Evolutionary conservation across 805 yeast species (phyloP).

Genomic region (Citeromyces matritensis): DNA sequence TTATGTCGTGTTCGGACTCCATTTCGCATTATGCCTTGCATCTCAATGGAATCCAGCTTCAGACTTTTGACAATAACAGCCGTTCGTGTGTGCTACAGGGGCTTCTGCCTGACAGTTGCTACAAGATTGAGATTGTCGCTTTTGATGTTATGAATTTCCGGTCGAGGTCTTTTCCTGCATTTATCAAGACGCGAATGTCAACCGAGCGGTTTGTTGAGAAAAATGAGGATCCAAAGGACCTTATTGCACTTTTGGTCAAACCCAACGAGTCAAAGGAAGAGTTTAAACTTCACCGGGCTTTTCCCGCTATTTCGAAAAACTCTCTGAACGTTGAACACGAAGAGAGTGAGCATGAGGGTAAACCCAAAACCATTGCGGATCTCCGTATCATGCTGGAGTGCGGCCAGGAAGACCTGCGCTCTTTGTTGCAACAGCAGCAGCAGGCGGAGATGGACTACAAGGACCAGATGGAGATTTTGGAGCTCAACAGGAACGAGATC

Average conservation of each 20-base stretch:
- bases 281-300: constrained; percentile 12
- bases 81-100: constrained; percentile 18
- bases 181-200: constrained; percentile 19
- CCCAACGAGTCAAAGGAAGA: constrained; percentile 17
- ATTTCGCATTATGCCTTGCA: constrained; percentile 21
- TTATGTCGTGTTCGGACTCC: constrained; percentile 6
- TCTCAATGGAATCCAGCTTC: constrained; percentile 21
- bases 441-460: constrained; percentile 17
- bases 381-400: constrained; percentile 23
- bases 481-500: constrained; percentile 18
- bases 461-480: constrained; percentile 19
- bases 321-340: constrained; percentile 5
- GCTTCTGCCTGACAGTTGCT: constrained; percentile 18
- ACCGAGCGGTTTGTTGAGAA: constrained; percentile 7
- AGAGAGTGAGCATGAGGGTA: not conserved
- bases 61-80: constrained; percentile 17
- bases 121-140: constrained; percentile 26
- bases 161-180: constrained; percentile 23
- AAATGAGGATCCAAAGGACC: constrained; percentile 21
- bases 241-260: constrained; percentile 13
- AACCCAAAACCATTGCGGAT: constrained; percentile 16
- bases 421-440: constrained; percentile 15
- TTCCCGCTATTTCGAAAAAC: constrained; percentile 11
- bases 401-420: constrained; percentile 23
- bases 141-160: constrained; percentile 21